Base-by-base conservation (phyloP, 495 filamentous ascomycete genomes). In the Niebla homalea region DNA sequence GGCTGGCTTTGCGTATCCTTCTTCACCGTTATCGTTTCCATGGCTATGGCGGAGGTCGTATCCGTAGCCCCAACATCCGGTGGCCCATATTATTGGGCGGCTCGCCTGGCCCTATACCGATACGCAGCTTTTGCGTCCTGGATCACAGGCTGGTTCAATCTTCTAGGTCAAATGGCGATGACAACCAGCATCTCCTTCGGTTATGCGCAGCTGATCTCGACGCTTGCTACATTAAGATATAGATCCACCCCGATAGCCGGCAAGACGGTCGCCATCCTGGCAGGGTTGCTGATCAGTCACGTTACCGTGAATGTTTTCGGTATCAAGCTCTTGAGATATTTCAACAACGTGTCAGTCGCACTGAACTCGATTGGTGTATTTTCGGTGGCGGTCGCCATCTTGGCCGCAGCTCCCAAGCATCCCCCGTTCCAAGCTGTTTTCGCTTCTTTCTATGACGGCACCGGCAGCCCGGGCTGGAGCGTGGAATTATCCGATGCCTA, bases 1-100 rank as follows among this genome's bases (percentile, higher is more conserved):
- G 77, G 77, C 37, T 81, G 77, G 77, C 70, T 80, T 40, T 49
- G 78, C 11, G 72, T 80, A 22, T 72, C 73, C 18, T 67, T 77
- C 54, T 72, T 82, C 54, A 70, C 77, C 6, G 65, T 74, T 44
- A 70, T 73, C 44, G 73, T 78, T 46, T 76, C 75, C 32, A 58
- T 72, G 6, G 66, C 70, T 26, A 80, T 83, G 72, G 79, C 77
- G 1, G 79, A 83, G 59, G 81, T 83, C 51, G 73, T 79, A 26
- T 78, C 74, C 2, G 74, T 77, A 2, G 78, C 80, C 53, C 79
- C 79, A 2, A 81, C 76, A 1, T 72, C 68, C 23, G 79, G 78
- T 29, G 79, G 79, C 8, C 77, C 77, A 7, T 83, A 83, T 53
- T 82, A 80, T 59, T 83, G 79, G 79, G 68, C 76, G 3, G 77